Conservation (phyloP, 257 asterid species). For the Echites panduratus region DNA sequence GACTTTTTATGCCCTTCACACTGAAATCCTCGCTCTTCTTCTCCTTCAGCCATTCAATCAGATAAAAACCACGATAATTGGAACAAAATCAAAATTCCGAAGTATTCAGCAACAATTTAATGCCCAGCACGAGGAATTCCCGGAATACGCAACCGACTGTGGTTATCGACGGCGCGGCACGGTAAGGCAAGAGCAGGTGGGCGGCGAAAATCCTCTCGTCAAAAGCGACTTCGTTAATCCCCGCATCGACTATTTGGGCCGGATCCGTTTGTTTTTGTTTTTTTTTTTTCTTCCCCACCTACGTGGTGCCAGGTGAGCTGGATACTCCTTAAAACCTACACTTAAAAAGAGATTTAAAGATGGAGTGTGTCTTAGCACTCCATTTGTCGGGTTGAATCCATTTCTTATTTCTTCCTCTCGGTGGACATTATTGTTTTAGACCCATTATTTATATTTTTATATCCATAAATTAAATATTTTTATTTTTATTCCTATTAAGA, state of each 20-base stretch:
- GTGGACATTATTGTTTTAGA: no score
- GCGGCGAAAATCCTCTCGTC: background rate
- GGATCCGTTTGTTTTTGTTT: no score
- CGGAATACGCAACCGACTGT: background rate
- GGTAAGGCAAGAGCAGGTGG: background rate
- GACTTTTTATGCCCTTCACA: slow-evolving; percentile 20
- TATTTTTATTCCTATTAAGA: no score
- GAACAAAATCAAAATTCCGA: background rate
- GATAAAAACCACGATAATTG: background rate
- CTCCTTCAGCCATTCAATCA: slow-evolving; percentile 35
- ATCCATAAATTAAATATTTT: no score
- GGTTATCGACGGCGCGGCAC: background rate
- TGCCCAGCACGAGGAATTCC: background rate
- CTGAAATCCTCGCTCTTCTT: slow-evolving; percentile 37
- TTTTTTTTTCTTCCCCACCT: no score
- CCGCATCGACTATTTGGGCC: background rate
- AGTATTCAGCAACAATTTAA: background rate
- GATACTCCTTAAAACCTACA: no score
- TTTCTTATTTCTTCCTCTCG: no score
- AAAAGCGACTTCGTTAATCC: background rate
- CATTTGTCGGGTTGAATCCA: background rate
- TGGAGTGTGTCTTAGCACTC: no score
- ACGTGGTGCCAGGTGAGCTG: no score
- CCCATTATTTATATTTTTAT: no score
- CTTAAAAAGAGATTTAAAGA: no score